Evolutionary conservation across 495 filamentous ascomycete species (phyloP), one percentile per base, ranked within the genome.

Genomic region (Tuber melanosporum): DNA sequence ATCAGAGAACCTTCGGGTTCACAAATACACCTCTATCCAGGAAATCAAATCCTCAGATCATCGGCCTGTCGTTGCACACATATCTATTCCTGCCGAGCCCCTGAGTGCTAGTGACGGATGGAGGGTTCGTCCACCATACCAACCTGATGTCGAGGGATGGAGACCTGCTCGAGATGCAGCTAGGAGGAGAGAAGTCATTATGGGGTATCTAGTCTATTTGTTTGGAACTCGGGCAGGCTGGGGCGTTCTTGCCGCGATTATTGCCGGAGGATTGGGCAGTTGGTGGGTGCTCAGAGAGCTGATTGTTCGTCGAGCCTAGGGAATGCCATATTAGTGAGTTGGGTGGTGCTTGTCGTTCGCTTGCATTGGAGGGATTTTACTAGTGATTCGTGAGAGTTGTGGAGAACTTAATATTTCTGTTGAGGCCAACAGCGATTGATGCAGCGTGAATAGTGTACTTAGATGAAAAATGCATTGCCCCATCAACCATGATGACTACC

Each of bases 1-100:
- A 8, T 73, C 79, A 71, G 83, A 57, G 69, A 79, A 76, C 78
- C 88, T 90, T 71, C 85, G 84, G 39, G 83, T 91, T 1, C 81
- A 86, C 19, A 86, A 85, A 47, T 99, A 99, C 79, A 86, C 89
- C 70, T 89, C 92, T 10, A 86, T 97, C 12, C 93, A 94, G 1
- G 82, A 93, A 0, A 88, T 95, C 73, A 86, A 87, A 22, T 91
- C 92, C 22, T 93, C 91, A 46, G 95, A 99, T 84, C 95, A 99
- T 81, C 89, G 92, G 20, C 88, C 94, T 5, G 80, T 82, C 9
- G 76, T 72, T 14, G 73, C 78, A 43, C 75, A 82, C 39, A 52
- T 76, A 32, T 79, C 76, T 41, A 78, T 82, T 71, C 79, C 80
- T 39, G 66, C 44, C 39, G 36, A 46, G 32, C 45, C 73, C 2